phyloP scores from a whole-genome alignment of 176 grass and related monocot genomes.

The Zoysia japonica region DNA sequence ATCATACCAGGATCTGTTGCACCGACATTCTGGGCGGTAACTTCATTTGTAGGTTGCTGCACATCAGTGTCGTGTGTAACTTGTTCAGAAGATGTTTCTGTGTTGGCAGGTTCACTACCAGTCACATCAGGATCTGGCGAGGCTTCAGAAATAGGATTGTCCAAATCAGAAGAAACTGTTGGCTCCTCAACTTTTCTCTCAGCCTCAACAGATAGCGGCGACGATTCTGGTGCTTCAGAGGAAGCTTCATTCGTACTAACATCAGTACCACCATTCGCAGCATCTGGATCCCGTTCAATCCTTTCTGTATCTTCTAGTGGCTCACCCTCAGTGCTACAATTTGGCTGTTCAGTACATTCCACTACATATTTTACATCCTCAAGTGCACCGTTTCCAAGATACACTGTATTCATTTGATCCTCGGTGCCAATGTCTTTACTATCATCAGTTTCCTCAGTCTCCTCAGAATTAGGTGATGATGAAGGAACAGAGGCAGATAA shows the following conservation, averaged over 20 bases:
- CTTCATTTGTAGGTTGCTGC: conserved; percentile 39
- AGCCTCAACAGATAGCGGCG: conserved; percentile 25
- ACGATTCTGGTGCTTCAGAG: conserved; percentile 38
- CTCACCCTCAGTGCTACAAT: conserved; percentile 43
- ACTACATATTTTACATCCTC: conserved; percentile 40
- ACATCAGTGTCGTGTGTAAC: neutral
- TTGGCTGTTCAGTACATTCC: conserved; percentile 40
- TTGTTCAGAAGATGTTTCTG: conserved; percentile 27
- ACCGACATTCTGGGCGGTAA: neutral
- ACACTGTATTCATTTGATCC: conserved; percentile 47
- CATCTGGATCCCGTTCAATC: conserved; percentile 29
- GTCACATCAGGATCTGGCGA: conserved; percentile 22
- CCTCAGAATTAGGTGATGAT: conserved; percentile 67
- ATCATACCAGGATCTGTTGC: conserved; percentile 29
- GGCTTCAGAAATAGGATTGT: conserved; percentile 24
- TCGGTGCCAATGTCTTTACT: conserved; percentile 40
- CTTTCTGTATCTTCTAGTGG: conserved; percentile 25
- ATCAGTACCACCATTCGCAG: conserved; percentile 41
- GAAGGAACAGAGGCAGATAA: conserved; percentile 62
- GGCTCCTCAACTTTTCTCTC: conserved; percentile 29
- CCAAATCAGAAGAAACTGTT: conserved; percentile 22
- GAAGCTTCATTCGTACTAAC: conserved; percentile 37
- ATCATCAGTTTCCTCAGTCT: conserved; percentile 49
- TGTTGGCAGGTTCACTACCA: conserved; percentile 23
- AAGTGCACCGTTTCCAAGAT: conserved; percentile 43